A percentile compares a stretch with the other conserved stretches of the same genome.
phyloP scores from a whole-genome alignment of 2,329 filamentous ascomycete genomes.

The Calonectria hawksworthii region DNA sequence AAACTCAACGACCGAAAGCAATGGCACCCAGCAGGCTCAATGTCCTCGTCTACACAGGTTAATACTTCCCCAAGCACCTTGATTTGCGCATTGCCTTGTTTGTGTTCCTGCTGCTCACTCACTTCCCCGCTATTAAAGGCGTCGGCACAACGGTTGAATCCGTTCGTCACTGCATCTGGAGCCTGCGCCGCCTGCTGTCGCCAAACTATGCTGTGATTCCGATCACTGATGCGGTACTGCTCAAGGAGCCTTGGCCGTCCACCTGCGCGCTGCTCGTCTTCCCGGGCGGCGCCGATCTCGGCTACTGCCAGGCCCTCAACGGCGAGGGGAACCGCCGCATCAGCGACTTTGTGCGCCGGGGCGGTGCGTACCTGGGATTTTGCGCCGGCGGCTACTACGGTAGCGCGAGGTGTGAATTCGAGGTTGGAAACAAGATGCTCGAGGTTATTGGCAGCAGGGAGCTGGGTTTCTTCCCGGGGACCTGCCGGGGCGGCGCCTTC shows the following conservation, averaged over 20 bases:
- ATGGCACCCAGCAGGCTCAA: constrained; percentile 85
- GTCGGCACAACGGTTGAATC: constrained; percentile 89
- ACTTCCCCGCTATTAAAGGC: constrained; percentile 63
- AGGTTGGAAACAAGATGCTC: constrained; percentile 82
- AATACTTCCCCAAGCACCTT: constrained; percentile 38
- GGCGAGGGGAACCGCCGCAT: constrained; percentile 90
- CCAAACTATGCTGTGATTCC: constrained; percentile 95
- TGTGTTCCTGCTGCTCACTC: neutral
- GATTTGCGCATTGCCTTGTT: neutral
- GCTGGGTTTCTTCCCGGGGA: constrained; percentile 88
- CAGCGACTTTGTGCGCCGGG: constrained; percentile 85
- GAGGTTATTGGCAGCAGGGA: constrained; percentile 90
- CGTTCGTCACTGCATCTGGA: constrained; percentile 89
- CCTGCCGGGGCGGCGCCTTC: constrained; percentile 88
- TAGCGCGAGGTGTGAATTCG: constrained; percentile 86
- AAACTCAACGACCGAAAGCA: constrained; percentile 25
- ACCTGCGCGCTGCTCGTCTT: constrained; percentile 92
- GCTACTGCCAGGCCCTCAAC: constrained; percentile 90
- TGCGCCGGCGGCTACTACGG: constrained; percentile 97
- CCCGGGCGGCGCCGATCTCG: constrained; percentile 93
- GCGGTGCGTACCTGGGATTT: constrained; percentile 89
- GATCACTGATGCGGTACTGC: constrained; percentile 80
- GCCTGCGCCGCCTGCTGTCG: constrained; percentile 86
- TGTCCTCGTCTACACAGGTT: constrained; percentile 93
- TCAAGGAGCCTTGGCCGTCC: constrained; percentile 92